Evolutionary conservation across 2,329 filamentous ascomycete species (phyloP), one percentile per base, ranked within the genome.

Genomic region (Monosporascus sp.): DNA sequence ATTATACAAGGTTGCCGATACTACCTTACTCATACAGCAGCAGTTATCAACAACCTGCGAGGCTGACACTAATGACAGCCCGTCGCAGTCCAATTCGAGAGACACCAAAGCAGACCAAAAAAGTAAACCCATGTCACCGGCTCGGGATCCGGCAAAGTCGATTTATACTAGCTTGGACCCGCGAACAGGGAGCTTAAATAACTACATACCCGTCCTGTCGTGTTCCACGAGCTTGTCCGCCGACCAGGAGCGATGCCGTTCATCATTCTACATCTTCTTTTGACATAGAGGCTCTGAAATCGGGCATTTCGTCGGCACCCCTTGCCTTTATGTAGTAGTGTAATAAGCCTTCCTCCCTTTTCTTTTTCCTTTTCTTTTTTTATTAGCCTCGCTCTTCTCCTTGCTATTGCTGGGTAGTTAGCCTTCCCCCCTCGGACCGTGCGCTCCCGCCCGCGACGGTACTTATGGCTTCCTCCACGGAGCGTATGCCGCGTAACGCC

Each of bases 401-500:
- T 46, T 31, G 42, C 42, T 46, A 31, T 22, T 46, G 20, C 22
- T 20, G 1, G n/a, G n/a, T 42, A 20, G 18, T 27, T 27, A 34
- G 9, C 11, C 31, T 14, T 34, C 14, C 31, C 9, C 31, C 11
- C 24, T 24, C 25, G 42, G 42, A 46, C 42, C 42, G 42, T 46
- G 42, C 42, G 42, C 38, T 41, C 18, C 38, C 38, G 51, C 57
- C 54, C 54, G 66, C 77, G 74, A 71, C 67, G 72, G 74, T 69
- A 34, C 31, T 4, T 34, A 80, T 80, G 78, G 77, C 77, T 63
- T 71, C 77, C 64, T 75, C 72, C 63, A 78, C 73, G 74, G 76
- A 80, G 62, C 76, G 72, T 67, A 72, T 72, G 63, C 74, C 74
- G 65, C 70, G 72, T 67, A 70, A 72, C 62, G 68, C 65, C 56